Evolutionary conservation across 345 rosid genomes (phyloP), one percentile per base, ranked within the genome.

Genomic region (Hibiscus syriacus): DNA sequence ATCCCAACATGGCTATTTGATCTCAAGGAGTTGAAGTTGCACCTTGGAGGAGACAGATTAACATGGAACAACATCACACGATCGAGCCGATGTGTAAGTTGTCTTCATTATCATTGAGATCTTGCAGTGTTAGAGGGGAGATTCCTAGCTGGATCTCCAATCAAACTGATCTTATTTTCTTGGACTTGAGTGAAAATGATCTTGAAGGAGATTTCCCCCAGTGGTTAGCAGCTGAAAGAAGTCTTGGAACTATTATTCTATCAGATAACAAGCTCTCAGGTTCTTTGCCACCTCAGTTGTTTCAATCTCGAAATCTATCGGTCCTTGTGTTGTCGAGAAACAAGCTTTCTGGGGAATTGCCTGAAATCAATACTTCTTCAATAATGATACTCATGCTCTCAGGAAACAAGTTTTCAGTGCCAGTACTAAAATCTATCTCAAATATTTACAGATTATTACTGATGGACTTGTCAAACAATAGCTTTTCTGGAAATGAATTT

Each of bases 401-500:
- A 16, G 72, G 54, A 10, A 83, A 83, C 48, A 72, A 76, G 1
- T 73, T 82, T 38, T 71, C 76, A 2, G 80, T 84, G 25, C 62
- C 72, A 2, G 64, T 73, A 17, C 81, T 80, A 3, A 67, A 67
- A 55, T 78, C 79, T 46, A 65, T 80, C 39, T 14, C 78, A 57
- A 49, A 58, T 2, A 62, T 30, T 6, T 14, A 62, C 16, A 1
- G 69, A 39, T 46, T 77, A 30, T 0, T n/a, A 4, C 23, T 63
- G 34, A 30, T 80, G 4, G 74, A 81, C 73, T 60, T 75, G 39
- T 78, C 82, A 17, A 71, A 55, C 17, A 77, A 77, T 27, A 67
- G 19, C n/a, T 72, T 80, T 23, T 74, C 73, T 29, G 76, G 84
- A 4, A 46, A 39, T 17, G 75, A 75, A 27, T 78, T 77, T 61